phyloP scores from a whole-genome alignment of 345 rosid genomes.

The Barbarea vulgaris region DNA sequence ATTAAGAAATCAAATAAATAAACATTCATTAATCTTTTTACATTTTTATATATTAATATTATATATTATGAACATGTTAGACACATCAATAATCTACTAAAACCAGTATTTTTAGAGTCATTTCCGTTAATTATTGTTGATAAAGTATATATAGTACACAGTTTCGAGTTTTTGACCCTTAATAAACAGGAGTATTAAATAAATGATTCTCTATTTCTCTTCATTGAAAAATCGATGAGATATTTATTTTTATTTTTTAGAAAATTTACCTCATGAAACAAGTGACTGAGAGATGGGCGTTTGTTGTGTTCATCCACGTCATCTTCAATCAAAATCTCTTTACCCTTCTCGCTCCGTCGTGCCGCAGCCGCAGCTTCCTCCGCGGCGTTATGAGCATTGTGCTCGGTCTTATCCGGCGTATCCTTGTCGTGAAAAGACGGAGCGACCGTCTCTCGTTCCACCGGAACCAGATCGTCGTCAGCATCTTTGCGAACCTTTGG shows the following conservation, averaged over 20 bases:
- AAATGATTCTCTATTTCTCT: neutral
- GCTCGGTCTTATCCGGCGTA: neutral
- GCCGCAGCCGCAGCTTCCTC: slow-evolving; percentile 27
- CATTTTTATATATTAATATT: neutral
- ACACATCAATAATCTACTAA: neutral
- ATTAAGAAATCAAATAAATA: neutral
- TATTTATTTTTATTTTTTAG: no score
- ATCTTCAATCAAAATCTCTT: slow-evolving; percentile 41
- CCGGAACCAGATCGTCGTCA: slow-evolving; percentile 33
- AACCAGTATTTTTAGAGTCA: neutral
- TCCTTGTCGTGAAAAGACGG: slow-evolving; percentile 8
- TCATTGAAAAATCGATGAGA: no score
- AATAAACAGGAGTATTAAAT: neutral
- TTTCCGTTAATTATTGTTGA: neutral
- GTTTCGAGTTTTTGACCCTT: neutral
- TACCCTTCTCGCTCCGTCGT: slow-evolving; percentile 41
- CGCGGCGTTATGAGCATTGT: neutral
- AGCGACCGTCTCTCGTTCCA: slow-evolving; percentile 27
- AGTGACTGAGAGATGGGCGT: slow-evolving; percentile 40
- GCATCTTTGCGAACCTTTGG: slow-evolving; percentile 45
- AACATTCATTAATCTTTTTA: neutral
- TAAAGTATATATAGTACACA: neutral
- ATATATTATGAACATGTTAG: neutral
- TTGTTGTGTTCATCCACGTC: slow-evolving; percentile 27
- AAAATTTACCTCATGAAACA: slow-evolving; percentile 37